These are phyloP conservation scores for Aspergillus biplanus DNA, from an alignment of 495 filamentous ascomycete species.

Conservation along the genomic window DNA sequence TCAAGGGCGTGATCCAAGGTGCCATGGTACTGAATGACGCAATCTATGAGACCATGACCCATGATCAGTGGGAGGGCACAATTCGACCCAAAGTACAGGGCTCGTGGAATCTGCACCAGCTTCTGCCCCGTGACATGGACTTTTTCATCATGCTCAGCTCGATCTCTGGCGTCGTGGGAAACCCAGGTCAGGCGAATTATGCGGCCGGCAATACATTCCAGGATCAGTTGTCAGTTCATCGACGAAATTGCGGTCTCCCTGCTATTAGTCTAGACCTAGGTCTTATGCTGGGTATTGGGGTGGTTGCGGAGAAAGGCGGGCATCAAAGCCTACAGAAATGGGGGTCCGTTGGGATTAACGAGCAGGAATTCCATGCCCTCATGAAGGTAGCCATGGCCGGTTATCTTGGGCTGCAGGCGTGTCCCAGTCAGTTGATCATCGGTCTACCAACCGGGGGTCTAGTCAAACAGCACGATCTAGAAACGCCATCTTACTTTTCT, in stretches of 20 bases:
- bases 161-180: not conserved
- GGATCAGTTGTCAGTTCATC: not conserved
- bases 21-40: slow-evolving; percentile 1
- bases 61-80: not conserved
- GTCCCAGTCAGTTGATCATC: not conserved
- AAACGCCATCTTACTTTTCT: slow-evolving; percentile 3
- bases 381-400: slow-evolving; percentile 4
- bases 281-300: slow-evolving; percentile 1
- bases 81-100: slow-evolving; percentile 1
- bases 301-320: not conserved
- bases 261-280: not conserved
- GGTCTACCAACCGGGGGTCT: not conserved
- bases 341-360: slow-evolving; percentile 3
- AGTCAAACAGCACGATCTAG: not conserved
- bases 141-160: slow-evolving; percentile 4
- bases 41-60: not conserved
- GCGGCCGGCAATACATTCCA: slow-evolving; percentile 1
- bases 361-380: slow-evolving; percentile 3
- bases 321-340: slow-evolving; percentile 3
- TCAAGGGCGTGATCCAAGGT: not conserved
- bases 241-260: not conserved
- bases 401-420: slow-evolving; percentile 1
- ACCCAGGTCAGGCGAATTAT: slow-evolving; percentile 1
- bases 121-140: not conserved
- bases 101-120: not conserved